Evolutionary conservation across 2,329 filamentous ascomycete genomes (phyloP).

Genomic region (Bipolaris oryzae): DNA sequence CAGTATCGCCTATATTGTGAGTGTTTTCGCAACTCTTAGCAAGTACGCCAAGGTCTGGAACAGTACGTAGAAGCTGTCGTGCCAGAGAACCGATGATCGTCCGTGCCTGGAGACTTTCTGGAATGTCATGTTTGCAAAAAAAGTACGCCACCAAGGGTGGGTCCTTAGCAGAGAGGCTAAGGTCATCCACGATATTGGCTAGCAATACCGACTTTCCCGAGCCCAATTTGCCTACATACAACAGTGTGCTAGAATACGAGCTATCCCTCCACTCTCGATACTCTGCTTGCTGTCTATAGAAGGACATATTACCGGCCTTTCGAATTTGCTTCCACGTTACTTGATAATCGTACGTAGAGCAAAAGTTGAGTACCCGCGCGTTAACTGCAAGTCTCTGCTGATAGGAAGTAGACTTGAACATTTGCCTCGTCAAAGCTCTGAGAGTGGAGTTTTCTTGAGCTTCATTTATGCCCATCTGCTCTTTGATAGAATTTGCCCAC

Average conservation of each 20-base stretch:
- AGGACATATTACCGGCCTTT: constrained; percentile 48
- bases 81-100: constrained; percentile 34
- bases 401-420: constrained; percentile 21
- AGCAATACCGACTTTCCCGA: constrained; percentile 55
- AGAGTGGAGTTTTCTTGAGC: constrained; percentile 35
- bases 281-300: constrained; percentile 26
- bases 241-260: constrained; percentile 36
- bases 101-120: constrained; percentile 31
- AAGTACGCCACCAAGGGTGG: constrained; percentile 29
- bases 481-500: constrained; percentile 49
- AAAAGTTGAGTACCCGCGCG: constrained; percentile 47
- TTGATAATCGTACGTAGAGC: constrained; percentile 52
- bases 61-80: constrained; percentile 47
- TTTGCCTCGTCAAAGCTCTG: constrained; percentile 24
- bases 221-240: constrained; percentile 52
- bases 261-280: constrained; percentile 41
- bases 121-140: constrained; percentile 35
- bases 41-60: constrained; percentile 26
- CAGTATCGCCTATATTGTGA: constrained; percentile 12
- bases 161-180: constrained; percentile 15
- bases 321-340: constrained; percentile 52
- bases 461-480: constrained; percentile 40
- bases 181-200: constrained; percentile 51
- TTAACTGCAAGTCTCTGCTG: constrained; percentile 26
- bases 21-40: constrained; percentile 11